Conservation (phyloP, 2,329 filamentous ascomycete species). For the Aspergillus ochraceoroseus region DNA sequence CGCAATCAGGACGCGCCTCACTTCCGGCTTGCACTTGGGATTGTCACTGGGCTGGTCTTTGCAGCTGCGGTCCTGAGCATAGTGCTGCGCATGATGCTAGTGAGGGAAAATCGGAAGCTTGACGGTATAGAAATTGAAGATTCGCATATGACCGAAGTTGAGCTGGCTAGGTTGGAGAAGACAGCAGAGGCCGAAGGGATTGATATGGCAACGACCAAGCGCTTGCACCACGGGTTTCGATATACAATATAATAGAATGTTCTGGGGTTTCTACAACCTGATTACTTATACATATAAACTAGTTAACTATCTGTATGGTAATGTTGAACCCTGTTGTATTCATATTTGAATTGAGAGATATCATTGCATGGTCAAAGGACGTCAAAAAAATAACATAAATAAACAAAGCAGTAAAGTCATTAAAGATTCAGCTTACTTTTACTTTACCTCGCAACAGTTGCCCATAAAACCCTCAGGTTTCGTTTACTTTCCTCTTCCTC, state of each 20-base stretch:
- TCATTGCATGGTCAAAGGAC: too few species aligned
- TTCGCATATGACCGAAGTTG: not conserved
- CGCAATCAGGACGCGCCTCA: constrained; percentile 33
- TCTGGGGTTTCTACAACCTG: too few species aligned
- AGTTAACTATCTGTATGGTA: not conserved
- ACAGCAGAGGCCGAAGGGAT: constrained; percentile 2
- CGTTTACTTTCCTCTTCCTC: too few species aligned
- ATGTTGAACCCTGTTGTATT: too few species aligned
- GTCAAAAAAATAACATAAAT: too few species aligned
- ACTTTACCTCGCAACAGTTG: too few species aligned
- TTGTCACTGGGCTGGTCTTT: constrained; percentile 34
- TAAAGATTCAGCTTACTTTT: too few species aligned
- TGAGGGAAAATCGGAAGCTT: constrained; percentile 45
- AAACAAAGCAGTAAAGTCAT: too few species aligned
- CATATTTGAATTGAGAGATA: too few species aligned
- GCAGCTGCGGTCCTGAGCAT: constrained; percentile 27
- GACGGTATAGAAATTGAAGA: constrained; percentile 17
- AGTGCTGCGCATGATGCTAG: constrained; percentile 29
- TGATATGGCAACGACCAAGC: not conserved
- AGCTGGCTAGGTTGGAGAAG: not conserved
- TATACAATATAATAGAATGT: constrained; percentile 6
- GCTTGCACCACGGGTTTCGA: not conserved
- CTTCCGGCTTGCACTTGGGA: constrained; percentile 36
- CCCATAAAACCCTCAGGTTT: too few species aligned
- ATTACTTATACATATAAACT: too few species aligned